Evolutionary conservation across 169 alveolate genomes (phyloP).

Genomic region (Cryptosporidium meleagridis): DNA sequence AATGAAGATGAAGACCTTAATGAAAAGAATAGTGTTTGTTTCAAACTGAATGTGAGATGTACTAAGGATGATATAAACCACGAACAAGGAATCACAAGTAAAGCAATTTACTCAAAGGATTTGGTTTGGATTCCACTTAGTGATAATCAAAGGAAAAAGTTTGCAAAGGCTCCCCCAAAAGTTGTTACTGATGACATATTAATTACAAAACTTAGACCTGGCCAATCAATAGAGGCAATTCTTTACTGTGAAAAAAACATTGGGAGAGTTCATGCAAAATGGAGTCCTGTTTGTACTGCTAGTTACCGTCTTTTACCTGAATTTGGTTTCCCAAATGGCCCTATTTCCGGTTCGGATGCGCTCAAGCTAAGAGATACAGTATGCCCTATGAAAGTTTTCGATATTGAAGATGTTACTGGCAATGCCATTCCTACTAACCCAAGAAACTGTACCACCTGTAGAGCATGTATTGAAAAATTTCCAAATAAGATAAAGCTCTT

Average conservation of each 20-base stretch:
- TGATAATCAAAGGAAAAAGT: conserved; percentile 85
- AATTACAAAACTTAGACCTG: conserved; percentile 95
- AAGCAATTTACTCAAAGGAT: conserved; percentile 90
- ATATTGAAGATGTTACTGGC: conserved; percentile 88
- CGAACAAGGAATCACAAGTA: conserved; percentile 71
- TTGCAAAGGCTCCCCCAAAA: conserved; percentile 87
- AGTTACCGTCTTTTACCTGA: conserved; percentile 94
- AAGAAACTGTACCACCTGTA: conserved; percentile 95
- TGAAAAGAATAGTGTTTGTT: conserved; percentile 83
- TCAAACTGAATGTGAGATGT: conserved; percentile 79
- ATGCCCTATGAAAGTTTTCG: conserved; percentile 96
- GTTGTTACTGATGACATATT: conserved; percentile 95
- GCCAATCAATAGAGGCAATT: conserved; percentile 90
- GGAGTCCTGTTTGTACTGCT: conserved; percentile 99
- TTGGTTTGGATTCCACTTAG: conserved; percentile 94
- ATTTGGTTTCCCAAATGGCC: conserved; percentile 78
- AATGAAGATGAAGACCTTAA: conserved; percentile 83
- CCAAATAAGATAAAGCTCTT: conserved; percentile 83
- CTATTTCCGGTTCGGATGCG: conserved; percentile 90
- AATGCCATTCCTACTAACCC: conserved; percentile 89
- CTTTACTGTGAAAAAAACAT: conserved; percentile 95
- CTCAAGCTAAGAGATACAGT: conserved; percentile 85
- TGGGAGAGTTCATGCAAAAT: conserved; percentile 98
- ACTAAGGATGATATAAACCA: conserved; percentile 43
- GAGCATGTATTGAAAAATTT: conserved; percentile 96